phyloP scores from a whole-genome alignment of 345 rosid species.

The Salix dunnii region DNA sequence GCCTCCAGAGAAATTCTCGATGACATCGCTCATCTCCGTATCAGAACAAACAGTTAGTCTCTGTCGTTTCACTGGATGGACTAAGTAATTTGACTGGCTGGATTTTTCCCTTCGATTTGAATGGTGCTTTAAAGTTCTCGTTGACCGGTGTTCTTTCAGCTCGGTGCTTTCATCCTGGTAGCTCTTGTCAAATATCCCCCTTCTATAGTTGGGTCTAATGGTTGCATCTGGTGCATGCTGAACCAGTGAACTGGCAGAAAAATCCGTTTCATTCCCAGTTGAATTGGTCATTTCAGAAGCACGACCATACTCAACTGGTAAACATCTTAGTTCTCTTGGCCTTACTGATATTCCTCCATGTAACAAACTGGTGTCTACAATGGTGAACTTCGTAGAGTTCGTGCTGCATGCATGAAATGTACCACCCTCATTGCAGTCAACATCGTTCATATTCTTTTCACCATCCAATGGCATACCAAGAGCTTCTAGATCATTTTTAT shows the following conservation, averaged over 20 bases:
- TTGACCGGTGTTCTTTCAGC: slow-evolving; percentile 29
- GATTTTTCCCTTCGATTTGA: slow-evolving; percentile 40
- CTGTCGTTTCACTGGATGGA: slow-evolving; percentile 43
- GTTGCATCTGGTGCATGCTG: slow-evolving; percentile 11
- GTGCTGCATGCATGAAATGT: slow-evolving; percentile 8
- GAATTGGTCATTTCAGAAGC: slow-evolving; percentile 16
- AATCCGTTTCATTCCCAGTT: slow-evolving; percentile 9
- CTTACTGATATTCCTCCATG: slow-evolving; percentile 33
- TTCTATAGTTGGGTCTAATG: not conserved
- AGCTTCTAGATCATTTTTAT: slow-evolving; percentile 23
- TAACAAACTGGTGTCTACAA: slow-evolving; percentile 58
- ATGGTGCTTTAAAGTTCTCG: slow-evolving; percentile 40
- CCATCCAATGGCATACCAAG: slow-evolving; percentile 20
- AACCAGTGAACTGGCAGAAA: slow-evolving; percentile 19
- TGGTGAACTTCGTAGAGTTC: slow-evolving; percentile 35
- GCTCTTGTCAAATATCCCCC: slow-evolving; percentile 20
- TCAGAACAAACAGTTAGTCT: slow-evolving; percentile 52
- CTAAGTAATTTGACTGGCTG: slow-evolving; percentile 32
- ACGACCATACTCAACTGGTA: slow-evolving; percentile 26
- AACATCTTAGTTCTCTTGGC: slow-evolving; percentile 41
- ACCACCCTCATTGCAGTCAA: slow-evolving; percentile 8
- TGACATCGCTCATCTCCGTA: slow-evolving; percentile 30
- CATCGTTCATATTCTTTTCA: slow-evolving; percentile 20
- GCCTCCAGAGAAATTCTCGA: slow-evolving; percentile 25
- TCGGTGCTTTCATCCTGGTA: slow-evolving; percentile 12